These are phyloP conservation scores for Dactylellina haptotyla DNA, from an alignment of 2,329 filamentous ascomycete genomes.

Conservation along the genomic window DNA sequence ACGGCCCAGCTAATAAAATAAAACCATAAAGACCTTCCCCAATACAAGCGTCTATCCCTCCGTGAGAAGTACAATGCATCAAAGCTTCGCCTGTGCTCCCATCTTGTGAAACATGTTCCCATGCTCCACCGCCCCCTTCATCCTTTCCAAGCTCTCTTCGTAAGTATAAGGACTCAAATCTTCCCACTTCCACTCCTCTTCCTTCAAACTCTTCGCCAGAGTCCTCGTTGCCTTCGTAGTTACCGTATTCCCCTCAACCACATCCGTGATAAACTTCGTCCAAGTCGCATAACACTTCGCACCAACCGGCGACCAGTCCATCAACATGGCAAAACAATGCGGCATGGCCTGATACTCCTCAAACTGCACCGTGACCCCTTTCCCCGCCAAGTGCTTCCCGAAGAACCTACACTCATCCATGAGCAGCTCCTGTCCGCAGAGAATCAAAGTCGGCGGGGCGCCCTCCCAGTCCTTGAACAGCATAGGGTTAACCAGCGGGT, in stretches of 20 bases:
- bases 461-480: conserved; percentile 70
- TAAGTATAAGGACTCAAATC: conserved; percentile 63
- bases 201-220: conserved; percentile 61
- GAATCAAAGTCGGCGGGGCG: conserved; percentile 74
- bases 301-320: conserved; percentile 65
- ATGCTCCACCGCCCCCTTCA: conserved; percentile 61
- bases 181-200: conserved; percentile 64
- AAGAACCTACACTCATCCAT: conserved; percentile 70
- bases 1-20: too few relatives aligned
- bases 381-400: conserved; percentile 67
- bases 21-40: not conserved
- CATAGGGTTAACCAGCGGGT: conserved; percentile 76
- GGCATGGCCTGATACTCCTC: conserved; percentile 84
- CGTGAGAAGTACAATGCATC: not conserved
- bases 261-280: conserved; percentile 67
- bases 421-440: conserved; percentile 76
- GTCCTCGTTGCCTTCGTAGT: conserved; percentile 67
- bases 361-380: conserved; percentile 72
- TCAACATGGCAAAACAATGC: conserved; percentile 74
- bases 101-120: conserved; percentile 55
- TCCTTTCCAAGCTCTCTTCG: conserved; percentile 61
- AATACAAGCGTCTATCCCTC: not conserved
- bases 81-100: conserved; percentile 21
- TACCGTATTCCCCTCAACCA: conserved; percentile 59
- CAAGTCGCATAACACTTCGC: conserved; percentile 68